phyloP scores from a whole-genome alignment of 1,284 basidiomycete genomes.

The Cutaneotrichosporon daszewskae region DNA sequence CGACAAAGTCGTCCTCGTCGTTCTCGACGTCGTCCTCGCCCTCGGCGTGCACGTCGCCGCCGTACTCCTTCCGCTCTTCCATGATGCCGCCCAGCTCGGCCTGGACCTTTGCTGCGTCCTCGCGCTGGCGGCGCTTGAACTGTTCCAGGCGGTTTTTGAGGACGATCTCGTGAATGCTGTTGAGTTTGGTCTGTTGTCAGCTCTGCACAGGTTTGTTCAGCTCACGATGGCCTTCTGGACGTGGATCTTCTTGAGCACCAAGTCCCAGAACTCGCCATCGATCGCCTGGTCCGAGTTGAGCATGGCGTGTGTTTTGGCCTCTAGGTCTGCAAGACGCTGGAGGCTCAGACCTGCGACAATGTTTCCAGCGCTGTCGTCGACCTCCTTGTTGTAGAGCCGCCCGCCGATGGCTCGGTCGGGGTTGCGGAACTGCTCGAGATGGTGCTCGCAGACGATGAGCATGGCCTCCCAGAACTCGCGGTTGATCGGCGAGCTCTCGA shows the following conservation, averaged over 20 bases:
- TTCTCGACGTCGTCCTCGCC: slow-evolving; percentile 52
- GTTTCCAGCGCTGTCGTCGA: slow-evolving; percentile 33
- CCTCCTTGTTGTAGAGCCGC: slow-evolving; percentile 32
- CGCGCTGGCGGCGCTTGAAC: slow-evolving; percentile 86
- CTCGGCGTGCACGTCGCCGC: slow-evolving; percentile 51
- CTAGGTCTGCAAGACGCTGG: slow-evolving; percentile 74
- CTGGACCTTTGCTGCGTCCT: slow-evolving; percentile 87
- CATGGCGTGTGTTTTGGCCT: slow-evolving; percentile 81
- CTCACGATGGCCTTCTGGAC: slow-evolving; percentile 95
- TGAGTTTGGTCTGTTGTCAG: slow-evolving; percentile 71
- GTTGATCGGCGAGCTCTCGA: slow-evolving; percentile 79
- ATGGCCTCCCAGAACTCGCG: slow-evolving; percentile 98
- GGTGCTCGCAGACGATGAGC: slow-evolving; percentile 93
- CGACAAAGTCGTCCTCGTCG: slow-evolving; percentile 51
- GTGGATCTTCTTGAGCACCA: slow-evolving; percentile 80
- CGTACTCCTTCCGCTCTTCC: slow-evolving; percentile 41
- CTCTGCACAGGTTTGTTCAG: not conserved
- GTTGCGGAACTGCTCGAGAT: slow-evolving; percentile 67
- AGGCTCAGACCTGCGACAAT: slow-evolving; percentile 53
- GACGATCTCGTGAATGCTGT: slow-evolving; percentile 88
- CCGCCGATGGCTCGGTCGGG: slow-evolving; percentile 44
- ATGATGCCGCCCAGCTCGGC: slow-evolving; percentile 79
- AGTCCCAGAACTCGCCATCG: slow-evolving; percentile 98
- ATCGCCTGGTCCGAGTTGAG: slow-evolving; percentile 86
- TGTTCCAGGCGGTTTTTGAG: slow-evolving; percentile 93